Base-by-base conservation (phyloP, 2,329 filamentous ascomycete species). In the Pleurostoma richardsiae region DNA sequence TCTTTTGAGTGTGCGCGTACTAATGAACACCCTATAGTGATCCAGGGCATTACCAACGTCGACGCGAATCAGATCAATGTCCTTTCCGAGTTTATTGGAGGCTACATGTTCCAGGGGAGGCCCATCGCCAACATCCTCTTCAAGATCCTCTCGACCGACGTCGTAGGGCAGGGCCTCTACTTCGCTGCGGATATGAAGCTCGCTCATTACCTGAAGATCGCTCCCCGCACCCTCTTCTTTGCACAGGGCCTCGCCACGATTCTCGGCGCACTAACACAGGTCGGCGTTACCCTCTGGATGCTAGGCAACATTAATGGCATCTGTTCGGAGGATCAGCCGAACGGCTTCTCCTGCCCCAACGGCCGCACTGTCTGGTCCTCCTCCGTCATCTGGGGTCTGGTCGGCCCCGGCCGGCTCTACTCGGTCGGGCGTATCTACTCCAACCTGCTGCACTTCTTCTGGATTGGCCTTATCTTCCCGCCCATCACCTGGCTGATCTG, bases 101-200 rank as follows among this genome's bases (percentile, higher is more conserved):
- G 72, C 1, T 74, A 73, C 57, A 61, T 71, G 39, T 72, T 74
- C 47, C 61, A 69, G 26, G 72, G 72, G 4, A 61, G 60, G 30
- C 71, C 71, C 1, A 56, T 76, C 8, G 72, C 71, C 31, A 75
- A 73, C 49, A 74, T 75, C 29, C 44, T 70, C 10, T 72, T 71
- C 57, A 72, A 72, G 54, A 61, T 65, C 19, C 55, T 72, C 4
- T 68, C 65, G 4, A 67, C 62, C 2, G 68, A 70, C 48, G 67
- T 69, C 36, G 56, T 61, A 6, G 65, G 67, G 10, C 70, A 75
- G 49, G 71, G 66, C 0, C 62, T 74, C 11, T 71, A 67, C 38
- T 76, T 75, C 45, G 63, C 66, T 2, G 65, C 70, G 51, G 74
- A 77, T 51, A 66, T 76, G 66, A 77, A 77, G 56, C 58, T 77